Percentiles rank a stretch among this genome's conserved stretches.
phyloP scores from a whole-genome alignment of 2,329 filamentous ascomycete genomes.

The Fusarium fujikuroi region DNA sequence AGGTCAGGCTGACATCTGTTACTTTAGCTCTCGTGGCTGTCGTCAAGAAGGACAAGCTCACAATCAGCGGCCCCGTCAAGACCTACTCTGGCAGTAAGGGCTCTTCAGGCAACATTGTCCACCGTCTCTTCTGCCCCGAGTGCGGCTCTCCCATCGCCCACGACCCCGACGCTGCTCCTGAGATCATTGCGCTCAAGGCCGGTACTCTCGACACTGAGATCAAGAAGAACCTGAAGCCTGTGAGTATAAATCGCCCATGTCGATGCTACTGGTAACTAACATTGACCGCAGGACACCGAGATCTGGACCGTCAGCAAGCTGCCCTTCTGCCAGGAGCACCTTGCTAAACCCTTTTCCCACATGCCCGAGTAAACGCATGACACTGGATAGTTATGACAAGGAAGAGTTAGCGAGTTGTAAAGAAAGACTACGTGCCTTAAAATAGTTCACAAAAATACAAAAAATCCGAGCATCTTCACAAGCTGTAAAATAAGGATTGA shows the following conservation, averaged over 20 bases:
- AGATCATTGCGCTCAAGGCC: conserved; percentile 76
- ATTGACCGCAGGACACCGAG: conserved; percentile 66
- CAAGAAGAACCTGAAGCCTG: conserved; percentile 75
- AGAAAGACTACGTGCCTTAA: not conserved
- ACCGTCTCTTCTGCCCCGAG: conserved; percentile 76
- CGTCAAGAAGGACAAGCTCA: conserved; percentile 73
- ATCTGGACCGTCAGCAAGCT: conserved; percentile 77
- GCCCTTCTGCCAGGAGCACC: conserved; percentile 74
- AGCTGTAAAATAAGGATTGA: not conserved
- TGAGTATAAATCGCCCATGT: conserved; percentile 47
- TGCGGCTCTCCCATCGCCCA: conserved; percentile 77
- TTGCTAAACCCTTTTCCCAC: conserved; percentile 70
- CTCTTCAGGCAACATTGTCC: conserved; percentile 70
- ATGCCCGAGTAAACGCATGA: conserved; percentile 65
- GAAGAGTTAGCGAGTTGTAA: conserved; percentile 9
- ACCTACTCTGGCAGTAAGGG: conserved; percentile 67
- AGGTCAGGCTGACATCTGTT: conserved; percentile 7
- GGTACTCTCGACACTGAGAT: conserved; percentile 71
- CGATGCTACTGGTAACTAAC: conserved; percentile 11
- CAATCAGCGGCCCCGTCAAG: conserved; percentile 72
- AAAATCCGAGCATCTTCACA: not conserved
- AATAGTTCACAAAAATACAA: conserved; percentile 5
- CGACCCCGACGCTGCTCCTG: conserved; percentile 75
- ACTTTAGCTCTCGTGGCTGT: conserved; percentile 70
- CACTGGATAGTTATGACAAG: not conserved